Conservation (phyloP, 2,329 filamentous ascomycete species). For the Aspergillus sp. region DNA sequence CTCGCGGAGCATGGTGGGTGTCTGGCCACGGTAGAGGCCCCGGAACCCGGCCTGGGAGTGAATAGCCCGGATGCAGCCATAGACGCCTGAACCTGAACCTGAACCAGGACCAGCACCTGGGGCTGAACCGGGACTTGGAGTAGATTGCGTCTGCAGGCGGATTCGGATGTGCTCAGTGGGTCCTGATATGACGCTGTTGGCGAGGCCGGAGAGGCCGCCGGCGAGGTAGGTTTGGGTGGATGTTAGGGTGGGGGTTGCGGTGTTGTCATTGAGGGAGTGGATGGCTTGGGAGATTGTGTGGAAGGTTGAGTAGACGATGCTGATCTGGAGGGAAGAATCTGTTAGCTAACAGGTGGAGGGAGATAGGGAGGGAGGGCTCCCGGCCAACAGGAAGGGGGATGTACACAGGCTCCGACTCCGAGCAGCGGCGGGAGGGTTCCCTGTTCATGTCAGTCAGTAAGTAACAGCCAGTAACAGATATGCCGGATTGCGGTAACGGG, state of each 20-base stretch:
- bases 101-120: too few species aligned
- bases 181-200: constrained; percentile 79
- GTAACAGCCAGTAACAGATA: background rate
- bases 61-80: constrained; percentile 82
- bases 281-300: constrained; percentile 80
- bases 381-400: background rate
- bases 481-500: too few species aligned
- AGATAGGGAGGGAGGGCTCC: too few species aligned
- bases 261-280: constrained; percentile 64
- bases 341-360: too few species aligned
- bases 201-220: constrained; percentile 84
- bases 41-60: constrained; percentile 62
- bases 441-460: constrained; percentile 41
- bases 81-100: constrained; percentile 59
- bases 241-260: constrained; percentile 16
- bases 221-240: constrained; percentile 74
- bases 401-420: constrained; percentile 88
- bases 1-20: constrained; percentile 82
- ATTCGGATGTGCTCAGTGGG: constrained; percentile 96
- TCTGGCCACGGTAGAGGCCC: constrained; percentile 83
- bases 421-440: constrained; percentile 88
- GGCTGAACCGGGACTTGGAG: background rate
- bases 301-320: constrained; percentile 92
- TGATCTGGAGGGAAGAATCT: constrained; percentile 46
- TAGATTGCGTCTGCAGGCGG: constrained; percentile 85